Base-by-base conservation (phyloP, 73 alveolate genomes). In the Paramecium biaurelia region DNA sequence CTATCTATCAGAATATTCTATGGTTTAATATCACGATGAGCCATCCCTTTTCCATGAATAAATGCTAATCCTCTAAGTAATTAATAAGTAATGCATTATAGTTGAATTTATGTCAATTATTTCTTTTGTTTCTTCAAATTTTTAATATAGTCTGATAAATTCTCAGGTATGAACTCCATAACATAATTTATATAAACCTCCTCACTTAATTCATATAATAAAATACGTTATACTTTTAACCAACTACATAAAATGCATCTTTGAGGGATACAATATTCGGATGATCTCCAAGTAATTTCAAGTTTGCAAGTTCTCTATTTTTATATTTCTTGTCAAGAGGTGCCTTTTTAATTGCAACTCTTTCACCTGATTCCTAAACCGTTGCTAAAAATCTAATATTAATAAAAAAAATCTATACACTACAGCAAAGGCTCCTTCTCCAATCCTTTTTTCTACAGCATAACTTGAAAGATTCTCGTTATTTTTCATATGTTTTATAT, bases 81-180 rank as follows among this genome's bases (percentile, higher is more conserved):
- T 89, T 97, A 96, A 93, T 95, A 97, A 21, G 99, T 96, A 85
- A 95, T 95, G 43, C 97, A 85, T 92, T 97, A 94, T 35, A 96
- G 96, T 20, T 95, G 76, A 12, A 97, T 92, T 24, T 92, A 92
- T 20, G 98, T 97, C 38, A 97, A 93, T 86, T 92, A 96, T 59
- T 96, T 93, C 92, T 95, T 93, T 85, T 87, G 67, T 87, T 92
- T 93, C 56, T 76, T 94, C 85, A 95, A 90, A 57, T 96, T 95
- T 84, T 95, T 95, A 34, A 97, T 85, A n/a, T 95, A 95, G 26
- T 97, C 93, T 43, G 94, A 94, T 24, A 92, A 92, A 18, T 96
- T 92, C 70, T 95, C 98, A 47, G 99, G 98, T 34, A 97, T 93
- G 95, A 92, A 97, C 84, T 96, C 99, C 99, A 96, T 96, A 47